These are phyloP conservation scores for Trichoderma sp. DNA, from an alignment of 2,329 filamentous ascomycete species.

Conservation along the genomic window DNA sequence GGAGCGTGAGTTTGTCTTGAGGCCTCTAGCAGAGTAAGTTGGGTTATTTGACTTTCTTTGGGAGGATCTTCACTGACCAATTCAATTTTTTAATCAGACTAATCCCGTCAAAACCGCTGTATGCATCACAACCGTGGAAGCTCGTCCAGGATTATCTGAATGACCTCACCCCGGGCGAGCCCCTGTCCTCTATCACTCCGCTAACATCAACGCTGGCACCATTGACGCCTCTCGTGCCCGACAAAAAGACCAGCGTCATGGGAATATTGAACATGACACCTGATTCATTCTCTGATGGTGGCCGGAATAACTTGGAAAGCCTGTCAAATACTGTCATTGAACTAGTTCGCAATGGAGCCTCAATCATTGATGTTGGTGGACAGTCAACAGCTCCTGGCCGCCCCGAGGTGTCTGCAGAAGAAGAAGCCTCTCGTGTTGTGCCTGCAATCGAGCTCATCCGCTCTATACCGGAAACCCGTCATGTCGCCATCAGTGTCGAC, in stretches of 20 bases:
- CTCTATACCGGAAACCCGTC: constrained; percentile 57
- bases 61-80: neutral
- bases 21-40: constrained; percentile 74
- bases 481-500: constrained; percentile 81
- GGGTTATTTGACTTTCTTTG: neutral
- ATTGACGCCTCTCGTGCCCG: constrained; percentile 57
- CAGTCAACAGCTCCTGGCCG: constrained; percentile 85
- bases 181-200: constrained; percentile 60
- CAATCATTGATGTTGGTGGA: constrained; percentile 88
- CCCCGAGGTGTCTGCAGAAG: constrained; percentile 63
- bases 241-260: constrained; percentile 77
- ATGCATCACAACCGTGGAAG: constrained; percentile 57
- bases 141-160: constrained; percentile 61
- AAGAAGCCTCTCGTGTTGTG: constrained; percentile 75
- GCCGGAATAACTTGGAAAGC: constrained; percentile 54
- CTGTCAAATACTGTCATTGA: constrained; percentile 58
- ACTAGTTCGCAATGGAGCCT: constrained; percentile 69
- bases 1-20: constrained; percentile 90
- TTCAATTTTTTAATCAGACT: constrained; percentile 40
- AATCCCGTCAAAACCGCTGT: constrained; percentile 53
- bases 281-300: constrained; percentile 95
- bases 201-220: constrained; percentile 47
- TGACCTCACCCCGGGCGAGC: constrained; percentile 49
- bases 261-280: constrained; percentile 92
- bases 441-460: constrained; percentile 76